A percentile compares a stretch with the other conserved stretches of the same genome.
Evolutionary conservation across 495 filamentous ascomycete species (phyloP).

Genomic region (Aspergillus mulundensis): DNA sequence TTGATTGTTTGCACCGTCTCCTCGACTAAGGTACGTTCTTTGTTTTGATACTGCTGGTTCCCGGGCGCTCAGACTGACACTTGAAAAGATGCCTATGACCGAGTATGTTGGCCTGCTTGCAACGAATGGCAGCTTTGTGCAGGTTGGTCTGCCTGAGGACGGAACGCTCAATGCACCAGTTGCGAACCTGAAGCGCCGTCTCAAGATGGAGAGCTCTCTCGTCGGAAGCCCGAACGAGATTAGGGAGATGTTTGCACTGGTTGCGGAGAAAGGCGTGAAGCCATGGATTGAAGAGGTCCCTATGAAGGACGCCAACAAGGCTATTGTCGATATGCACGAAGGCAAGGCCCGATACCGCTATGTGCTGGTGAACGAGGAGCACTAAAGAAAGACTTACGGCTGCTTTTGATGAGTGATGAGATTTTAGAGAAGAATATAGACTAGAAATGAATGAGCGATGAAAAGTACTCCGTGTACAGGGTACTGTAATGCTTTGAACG

Average conservation of each 20-base stretch:
- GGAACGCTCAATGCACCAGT: slow-evolving; percentile 61
- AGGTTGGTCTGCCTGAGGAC: slow-evolving; percentile 72
- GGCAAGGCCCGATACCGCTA: slow-evolving; percentile 74
- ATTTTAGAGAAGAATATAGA: not conserved
- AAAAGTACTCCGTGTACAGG: not conserved
- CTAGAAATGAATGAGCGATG: not conserved
- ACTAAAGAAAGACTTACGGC: not conserved
- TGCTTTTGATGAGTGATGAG: slow-evolving; percentile 2
- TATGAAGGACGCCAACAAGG: slow-evolving; percentile 72
- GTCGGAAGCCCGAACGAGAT: slow-evolving; percentile 74
- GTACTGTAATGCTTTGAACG: not conserved
- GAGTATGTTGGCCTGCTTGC: slow-evolving; percentile 66
- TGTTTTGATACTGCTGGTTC: not conserved
- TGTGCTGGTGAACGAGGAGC: slow-evolving; percentile 61
- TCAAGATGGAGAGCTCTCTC: slow-evolving; percentile 65
- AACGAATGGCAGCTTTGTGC: slow-evolving; percentile 68
- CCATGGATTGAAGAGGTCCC: slow-evolving; percentile 68
- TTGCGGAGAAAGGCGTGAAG: slow-evolving; percentile 64
- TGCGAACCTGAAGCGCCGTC: slow-evolving; percentile 56
- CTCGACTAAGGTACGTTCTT: slow-evolving; percentile 44
- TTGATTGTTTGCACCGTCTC: slow-evolving; percentile 82
- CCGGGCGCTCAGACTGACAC: not conserved
- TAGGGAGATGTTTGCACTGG: slow-evolving; percentile 75
- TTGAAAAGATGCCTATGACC: slow-evolving; percentile 59
- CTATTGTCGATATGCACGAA: slow-evolving; percentile 63